Percentiles rank a stretch among this genome's conserved stretches.
These are phyloP conservation scores for Meira nashicola DNA, from an alignment of 1,284 basidiomycete genomes.

Conservation along the genomic window DNA sequence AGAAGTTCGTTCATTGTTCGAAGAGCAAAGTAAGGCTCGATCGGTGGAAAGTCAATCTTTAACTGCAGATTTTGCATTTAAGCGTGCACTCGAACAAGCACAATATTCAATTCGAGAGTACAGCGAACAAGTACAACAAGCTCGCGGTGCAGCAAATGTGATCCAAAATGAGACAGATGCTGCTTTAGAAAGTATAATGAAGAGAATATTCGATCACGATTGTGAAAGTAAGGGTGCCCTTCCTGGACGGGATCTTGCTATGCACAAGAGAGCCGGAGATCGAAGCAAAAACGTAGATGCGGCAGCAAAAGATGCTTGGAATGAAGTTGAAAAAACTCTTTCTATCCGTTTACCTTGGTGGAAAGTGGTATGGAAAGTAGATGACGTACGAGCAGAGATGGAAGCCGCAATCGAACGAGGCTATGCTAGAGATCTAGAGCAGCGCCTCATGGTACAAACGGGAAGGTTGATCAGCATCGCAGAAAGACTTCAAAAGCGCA, in stretches of 20 bases:
- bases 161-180: not conserved
- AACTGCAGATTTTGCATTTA: not conserved
- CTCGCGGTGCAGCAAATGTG: constrained; percentile 4
- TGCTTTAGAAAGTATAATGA: not conserved
- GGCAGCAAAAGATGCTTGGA: constrained; percentile 13
- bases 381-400: constrained; percentile 39
- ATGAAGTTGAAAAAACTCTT: constrained; percentile 27
- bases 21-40: not conserved
- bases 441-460: constrained; percentile 14
- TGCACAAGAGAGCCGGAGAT: constrained; percentile 17
- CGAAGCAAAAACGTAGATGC: constrained; percentile 2
- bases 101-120: not conserved
- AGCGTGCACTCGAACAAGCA: constrained; percentile 5
- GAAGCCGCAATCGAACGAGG: constrained; percentile 28
- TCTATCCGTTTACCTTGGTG: constrained; percentile 39
- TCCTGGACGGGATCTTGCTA: not conserved
- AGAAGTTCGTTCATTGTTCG: not conserved
- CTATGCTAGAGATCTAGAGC: constrained; percentile 34
- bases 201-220: not conserved
- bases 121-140: not conserved
- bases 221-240: not conserved
- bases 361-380: constrained; percentile 42
- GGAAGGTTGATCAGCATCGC: constrained; percentile 10
- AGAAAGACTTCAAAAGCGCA: constrained; percentile 7
- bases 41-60: not conserved